Conservation (phyloP, 768 basidiomycete species). For the Crepidotus variabilis region DNA sequence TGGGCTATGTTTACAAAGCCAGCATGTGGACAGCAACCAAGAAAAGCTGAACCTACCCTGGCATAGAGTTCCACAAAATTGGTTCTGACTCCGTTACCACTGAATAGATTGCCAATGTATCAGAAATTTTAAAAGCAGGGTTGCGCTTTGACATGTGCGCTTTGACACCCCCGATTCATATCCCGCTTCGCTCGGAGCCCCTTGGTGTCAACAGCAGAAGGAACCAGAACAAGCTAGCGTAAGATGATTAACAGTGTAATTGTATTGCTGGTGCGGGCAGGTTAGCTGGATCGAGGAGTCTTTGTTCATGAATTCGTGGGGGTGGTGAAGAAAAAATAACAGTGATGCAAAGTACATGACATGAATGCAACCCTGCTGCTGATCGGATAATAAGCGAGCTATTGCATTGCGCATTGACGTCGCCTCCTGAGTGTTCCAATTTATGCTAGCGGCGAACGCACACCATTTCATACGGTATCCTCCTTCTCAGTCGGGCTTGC, state of each 20-base stretch:
- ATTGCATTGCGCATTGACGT: too few species aligned
- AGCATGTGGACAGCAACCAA: slow-evolving; percentile 79
- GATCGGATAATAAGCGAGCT: too few species aligned
- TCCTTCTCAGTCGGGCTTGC: background rate
- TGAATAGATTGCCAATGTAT: background rate
- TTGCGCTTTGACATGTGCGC: background rate
- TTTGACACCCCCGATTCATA: background rate
- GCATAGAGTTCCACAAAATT: background rate
- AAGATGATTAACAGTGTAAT: background rate
- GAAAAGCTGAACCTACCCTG: background rate
- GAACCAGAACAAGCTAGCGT: background rate
- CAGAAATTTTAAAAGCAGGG: background rate
- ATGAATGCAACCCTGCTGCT: too few species aligned
- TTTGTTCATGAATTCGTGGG: too few species aligned
- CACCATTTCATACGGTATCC: background rate
- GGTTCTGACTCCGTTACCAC: background rate
- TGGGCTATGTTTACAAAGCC: slow-evolving; percentile 80
- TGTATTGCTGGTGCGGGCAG: too few species aligned
- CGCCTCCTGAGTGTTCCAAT: too few species aligned
- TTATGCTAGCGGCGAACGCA: too few species aligned
- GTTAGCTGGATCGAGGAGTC: too few species aligned
- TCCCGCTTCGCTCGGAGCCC: background rate
- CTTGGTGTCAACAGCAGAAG: background rate
- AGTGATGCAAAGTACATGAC: too few species aligned
- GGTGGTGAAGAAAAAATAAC: too few species aligned